Evolutionary conservation across 2,329 filamentous ascomycete genomes (phyloP), one percentile per base, ranked within the genome.

Genomic region (Exophiala spinifera): DNA sequence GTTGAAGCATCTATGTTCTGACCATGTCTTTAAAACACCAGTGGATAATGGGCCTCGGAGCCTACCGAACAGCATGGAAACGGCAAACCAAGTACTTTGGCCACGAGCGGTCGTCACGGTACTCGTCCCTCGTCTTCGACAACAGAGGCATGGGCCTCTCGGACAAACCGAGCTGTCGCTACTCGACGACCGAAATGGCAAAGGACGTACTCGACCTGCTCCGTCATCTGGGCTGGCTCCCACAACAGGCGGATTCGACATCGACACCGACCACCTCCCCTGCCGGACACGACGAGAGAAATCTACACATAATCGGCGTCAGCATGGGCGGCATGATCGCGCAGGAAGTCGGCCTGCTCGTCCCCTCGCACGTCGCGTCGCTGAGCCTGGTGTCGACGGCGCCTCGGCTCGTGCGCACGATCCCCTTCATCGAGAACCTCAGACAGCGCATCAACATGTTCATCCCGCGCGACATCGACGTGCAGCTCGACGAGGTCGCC

Each of bases 241-340:
- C 71, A 19, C 61, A n/a, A n/a, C n/a, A n/a, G n/a, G n/a, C 67
- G 4, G 23, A 25, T 15, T 45, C 76, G 64, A 21, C 46, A 3
- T 49, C 52, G 4, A 53, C 46, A 33, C 72, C 25, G 11, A 31
- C 25, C 10, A 11, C 25, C 4, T 31, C 25, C 5, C 25, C 25
- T 31, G 23, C 4, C 8, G 23, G 23, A 25, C 25, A 10, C 8
- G 2, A 10, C 25, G 25, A 31, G 4, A 31, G 78, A 75, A 68
- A 81, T 48, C 62, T 86, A 13, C 84, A 96, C 72, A 69, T 95
- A 49, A 76, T 88, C 31, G 91, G 90, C 52, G 84, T 92, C 61
- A 89, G 86, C 55, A 88, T 95, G 80, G 90, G 90, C 60, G 90
- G 91, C 65, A 95, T 96, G 91, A 92, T 96, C 64, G 83, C 88